phyloP scores from a whole-genome alignment of 306 rosid genomes.

The Trifolium subterraneum region DNA sequence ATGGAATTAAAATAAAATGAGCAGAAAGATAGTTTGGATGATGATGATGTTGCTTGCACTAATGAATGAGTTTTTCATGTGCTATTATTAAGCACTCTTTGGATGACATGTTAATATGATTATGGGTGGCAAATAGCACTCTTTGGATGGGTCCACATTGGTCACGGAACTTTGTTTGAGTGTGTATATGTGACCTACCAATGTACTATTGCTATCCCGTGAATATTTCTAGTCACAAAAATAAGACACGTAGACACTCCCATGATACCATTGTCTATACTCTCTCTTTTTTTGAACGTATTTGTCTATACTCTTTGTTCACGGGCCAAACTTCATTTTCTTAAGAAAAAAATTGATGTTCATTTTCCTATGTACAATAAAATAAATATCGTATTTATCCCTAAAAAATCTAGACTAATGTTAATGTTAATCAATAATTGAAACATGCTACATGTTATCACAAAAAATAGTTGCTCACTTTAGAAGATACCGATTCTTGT shows the following conservation, averaged over 20 bases:
- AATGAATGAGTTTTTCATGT: background rate
- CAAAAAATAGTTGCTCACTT: no score
- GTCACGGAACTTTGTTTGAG: constrained; percentile 49
- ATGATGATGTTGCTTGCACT: background rate
- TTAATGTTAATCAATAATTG: no score
- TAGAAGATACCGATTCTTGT: no score
- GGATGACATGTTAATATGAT: background rate
- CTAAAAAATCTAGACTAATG: no score
- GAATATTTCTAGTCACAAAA: constrained; percentile 32
- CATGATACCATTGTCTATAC: constrained; percentile 10
- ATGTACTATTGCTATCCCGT: constrained; percentile 35
- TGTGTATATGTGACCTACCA: background rate
- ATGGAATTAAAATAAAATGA: no score
- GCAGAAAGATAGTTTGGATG: no score
- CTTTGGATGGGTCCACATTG: constrained; percentile 43
- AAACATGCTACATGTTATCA: no score
- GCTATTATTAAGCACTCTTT: background rate
- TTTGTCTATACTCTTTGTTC: constrained; percentile 22
- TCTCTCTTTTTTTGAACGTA: no score
- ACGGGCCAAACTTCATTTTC: constrained; percentile 41
- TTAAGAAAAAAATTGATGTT: background rate
- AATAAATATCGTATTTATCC: no score
- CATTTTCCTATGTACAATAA: no score
- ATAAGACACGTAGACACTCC: constrained; percentile 25
- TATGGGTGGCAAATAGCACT: background rate